Conservation (phyloP, 108 stramenopile genomes). For the Skeletonema grethae region DNA sequence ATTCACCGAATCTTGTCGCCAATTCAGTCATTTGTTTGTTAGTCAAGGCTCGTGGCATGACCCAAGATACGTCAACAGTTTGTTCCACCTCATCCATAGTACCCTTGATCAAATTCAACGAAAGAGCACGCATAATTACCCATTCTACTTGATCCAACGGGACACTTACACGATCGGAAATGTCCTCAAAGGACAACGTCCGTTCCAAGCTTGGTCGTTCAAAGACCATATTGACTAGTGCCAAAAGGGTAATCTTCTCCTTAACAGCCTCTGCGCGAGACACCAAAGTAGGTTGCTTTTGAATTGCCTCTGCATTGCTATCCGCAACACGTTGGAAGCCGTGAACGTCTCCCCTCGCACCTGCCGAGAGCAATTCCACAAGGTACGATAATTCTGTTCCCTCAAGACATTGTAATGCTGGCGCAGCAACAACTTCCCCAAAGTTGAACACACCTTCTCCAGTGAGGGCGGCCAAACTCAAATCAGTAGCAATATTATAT, state of each 20-base stretch:
- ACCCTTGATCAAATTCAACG: constrained; percentile 89
- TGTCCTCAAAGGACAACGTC: constrained; percentile 84
- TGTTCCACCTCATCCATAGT: constrained; percentile 88
- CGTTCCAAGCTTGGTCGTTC: constrained; percentile 89
- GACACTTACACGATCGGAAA: constrained; percentile 78
- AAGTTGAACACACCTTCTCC: constrained; percentile 98
- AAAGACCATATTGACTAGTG: constrained; percentile 94
- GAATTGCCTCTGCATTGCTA: constrained; percentile 63
- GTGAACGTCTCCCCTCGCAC: constrained; percentile 87
- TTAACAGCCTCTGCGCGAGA: constrained; percentile 79
- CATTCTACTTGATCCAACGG: constrained; percentile 94
- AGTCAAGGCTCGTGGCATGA: constrained; percentile 96
- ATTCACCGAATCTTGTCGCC: constrained; percentile 81
- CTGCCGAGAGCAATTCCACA: constrained; percentile 81
- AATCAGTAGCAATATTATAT: constrained; percentile 82
- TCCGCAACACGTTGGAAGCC: constrained; percentile 70
- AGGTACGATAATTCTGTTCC: constrained; percentile 71
- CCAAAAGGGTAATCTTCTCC: constrained; percentile 96
- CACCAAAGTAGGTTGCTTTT: constrained; percentile 86
- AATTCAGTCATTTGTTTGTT: constrained; percentile 78
- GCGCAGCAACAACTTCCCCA: constrained; percentile 93
- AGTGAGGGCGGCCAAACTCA: constrained; percentile 94
- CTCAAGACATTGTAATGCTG: constrained; percentile 72
- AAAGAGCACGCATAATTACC: constrained; percentile 96
- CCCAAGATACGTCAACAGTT: constrained; percentile 92